Evolutionary conservation across 1,139 yeast genomes (phyloP).

Genomic region (Diutina mesorugosa): DNA sequence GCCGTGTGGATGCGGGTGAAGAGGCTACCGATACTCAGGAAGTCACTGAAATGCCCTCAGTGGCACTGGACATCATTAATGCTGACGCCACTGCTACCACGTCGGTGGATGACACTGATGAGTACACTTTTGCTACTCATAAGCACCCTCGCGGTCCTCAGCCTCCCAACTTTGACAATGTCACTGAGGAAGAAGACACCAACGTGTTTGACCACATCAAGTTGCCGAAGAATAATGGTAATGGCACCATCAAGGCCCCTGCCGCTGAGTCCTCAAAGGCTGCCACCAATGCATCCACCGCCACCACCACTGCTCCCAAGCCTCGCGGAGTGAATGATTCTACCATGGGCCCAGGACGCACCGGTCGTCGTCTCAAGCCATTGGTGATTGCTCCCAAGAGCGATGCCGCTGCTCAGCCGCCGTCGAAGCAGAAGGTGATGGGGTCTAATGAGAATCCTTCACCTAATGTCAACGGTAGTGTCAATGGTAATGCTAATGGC

Average conservation of each 20-base stretch:
- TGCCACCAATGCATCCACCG: neutral
- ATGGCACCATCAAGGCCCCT: neutral
- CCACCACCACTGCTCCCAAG: neutral
- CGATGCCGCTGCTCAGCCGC: neutral
- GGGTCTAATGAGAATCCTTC: neutral
- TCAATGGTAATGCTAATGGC: neutral
- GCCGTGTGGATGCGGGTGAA: neutral
- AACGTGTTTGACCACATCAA: slow-evolving; percentile 30
- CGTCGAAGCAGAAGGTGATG: neutral
- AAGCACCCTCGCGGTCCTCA: neutral
- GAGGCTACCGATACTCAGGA: neutral
- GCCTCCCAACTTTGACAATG: neutral
- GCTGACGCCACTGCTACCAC: neutral
- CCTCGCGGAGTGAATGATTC: neutral
- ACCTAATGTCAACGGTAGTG: neutral
- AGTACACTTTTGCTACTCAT: neutral
- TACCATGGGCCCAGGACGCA: neutral
- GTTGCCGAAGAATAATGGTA: slow-evolving; percentile 15
- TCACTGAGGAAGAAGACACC: neutral
- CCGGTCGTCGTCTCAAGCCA: neutral
- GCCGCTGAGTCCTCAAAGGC: no score
- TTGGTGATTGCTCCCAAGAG: neutral
- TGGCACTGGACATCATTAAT: neutral
- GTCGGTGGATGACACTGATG: neutral
- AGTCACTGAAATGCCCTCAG: neutral